Evolutionary conservation across 352 stramenopile species (phyloP).

Genomic region (Globisporangium echinulatum): DNA sequence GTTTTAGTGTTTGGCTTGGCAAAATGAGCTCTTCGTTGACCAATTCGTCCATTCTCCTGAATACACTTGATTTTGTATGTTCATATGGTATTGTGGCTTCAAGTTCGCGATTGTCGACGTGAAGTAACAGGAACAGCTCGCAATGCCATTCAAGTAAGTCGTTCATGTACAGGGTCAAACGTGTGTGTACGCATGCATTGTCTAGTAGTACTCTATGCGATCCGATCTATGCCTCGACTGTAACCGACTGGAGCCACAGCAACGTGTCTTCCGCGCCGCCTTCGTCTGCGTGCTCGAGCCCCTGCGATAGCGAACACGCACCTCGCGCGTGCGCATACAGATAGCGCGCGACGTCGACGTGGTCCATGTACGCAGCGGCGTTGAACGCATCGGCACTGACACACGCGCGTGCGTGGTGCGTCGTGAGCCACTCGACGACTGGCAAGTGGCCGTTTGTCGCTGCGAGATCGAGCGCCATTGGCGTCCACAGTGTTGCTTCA

Average conservation of each 20-base stretch:
- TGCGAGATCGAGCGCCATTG: conserved; percentile 47
- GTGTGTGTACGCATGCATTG: not conserved
- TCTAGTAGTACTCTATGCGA: not conserved
- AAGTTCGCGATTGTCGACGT: too few relatives aligned
- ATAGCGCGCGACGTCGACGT: conserved; percentile 48
- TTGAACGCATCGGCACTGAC: conserved; percentile 52
- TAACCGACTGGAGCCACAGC: conserved; percentile 40
- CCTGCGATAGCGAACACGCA: conserved; percentile 46
- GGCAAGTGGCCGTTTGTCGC: conserved; percentile 53
- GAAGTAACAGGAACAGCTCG: not conserved
- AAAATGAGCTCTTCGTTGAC: too few relatives aligned
- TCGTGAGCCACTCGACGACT: conserved; percentile 56
- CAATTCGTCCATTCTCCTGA: too few relatives aligned
- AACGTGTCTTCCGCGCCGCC: conserved; percentile 57
- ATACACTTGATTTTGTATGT: not conserved
- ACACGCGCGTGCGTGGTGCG: conserved; percentile 41
- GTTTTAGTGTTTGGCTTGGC: too few relatives aligned
- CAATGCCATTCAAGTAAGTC: not conserved
- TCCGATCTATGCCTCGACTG: not conserved
- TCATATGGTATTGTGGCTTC: not conserved
- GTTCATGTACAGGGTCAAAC: not conserved
- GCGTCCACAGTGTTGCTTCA: conserved; percentile 28
- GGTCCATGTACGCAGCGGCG: conserved; percentile 66
- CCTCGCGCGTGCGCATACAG: conserved; percentile 34
- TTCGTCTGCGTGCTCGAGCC: conserved; percentile 55